Percentiles rank a stretch among this genome's conserved stretches.
phyloP scores from a whole-genome alignment of 495 filamentous ascomycete species.

The Aspergillus carlsbadensis region DNA sequence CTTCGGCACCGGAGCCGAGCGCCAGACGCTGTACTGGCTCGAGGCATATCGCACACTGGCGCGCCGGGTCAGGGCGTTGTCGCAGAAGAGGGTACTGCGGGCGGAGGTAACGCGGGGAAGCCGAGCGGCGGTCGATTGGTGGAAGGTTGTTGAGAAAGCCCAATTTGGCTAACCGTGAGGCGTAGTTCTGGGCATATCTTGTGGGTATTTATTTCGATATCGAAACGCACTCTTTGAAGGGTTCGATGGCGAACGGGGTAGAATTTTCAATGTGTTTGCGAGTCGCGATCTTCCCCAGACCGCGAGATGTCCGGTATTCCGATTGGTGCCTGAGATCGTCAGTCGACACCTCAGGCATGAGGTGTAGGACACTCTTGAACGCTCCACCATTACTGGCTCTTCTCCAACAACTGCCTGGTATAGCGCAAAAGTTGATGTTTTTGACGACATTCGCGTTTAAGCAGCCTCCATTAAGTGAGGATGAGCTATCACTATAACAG shows the following conservation, averaged over 20 bases:
- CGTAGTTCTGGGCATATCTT: neutral
- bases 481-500: too few species aligned
- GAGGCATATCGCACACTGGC: constrained; percentile 30
- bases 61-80: neutral
- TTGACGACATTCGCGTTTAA: too few species aligned
- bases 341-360: neutral
- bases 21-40: constrained; percentile 34
- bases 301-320: neutral
- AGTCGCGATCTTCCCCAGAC: neutral
- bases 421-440: too few species aligned
- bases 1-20: constrained; percentile 40
- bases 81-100: neutral
- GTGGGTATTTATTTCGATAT: neutral
- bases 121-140: neutral
- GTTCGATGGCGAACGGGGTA: neutral
- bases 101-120: constrained; percentile 9
- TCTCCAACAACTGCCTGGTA: too few species aligned
- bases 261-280: neutral
- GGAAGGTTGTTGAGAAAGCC: neutral
- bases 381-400: too few species aligned
- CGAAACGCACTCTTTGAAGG: neutral
- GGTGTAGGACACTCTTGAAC: too few species aligned
- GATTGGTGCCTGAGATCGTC: neutral
- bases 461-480: too few species aligned
- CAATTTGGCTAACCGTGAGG: neutral